Evolutionary conservation across 2,329 filamentous ascomycete genomes (phyloP), one percentile per base, ranked within the genome.

Genomic region (Periconia digitata): DNA sequence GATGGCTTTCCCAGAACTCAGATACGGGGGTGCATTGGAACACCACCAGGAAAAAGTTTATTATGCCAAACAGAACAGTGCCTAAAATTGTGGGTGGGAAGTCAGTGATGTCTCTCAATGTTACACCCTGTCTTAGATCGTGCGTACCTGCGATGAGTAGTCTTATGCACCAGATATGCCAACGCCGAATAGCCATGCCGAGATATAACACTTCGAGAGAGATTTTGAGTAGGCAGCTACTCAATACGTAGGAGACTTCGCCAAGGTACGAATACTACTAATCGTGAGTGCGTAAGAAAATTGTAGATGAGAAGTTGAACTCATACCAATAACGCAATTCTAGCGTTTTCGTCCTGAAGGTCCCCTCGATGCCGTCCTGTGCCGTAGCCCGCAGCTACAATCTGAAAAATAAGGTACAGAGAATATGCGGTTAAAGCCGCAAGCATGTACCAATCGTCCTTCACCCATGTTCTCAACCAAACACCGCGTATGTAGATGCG

Each of bases 201-300:
- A 82, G 73, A 37, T 82, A 73, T 50, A 81, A 80, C n/a, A 80
- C 66, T 5, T 64, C 77, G 43, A 83, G 77, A 1, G 79, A 76
- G 32, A 80, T 70, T 49, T 80, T 81, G 39, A 79, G 71, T 12
- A 76, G 59, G 34, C 74, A 71, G 18, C 73, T 78, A 5, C 74
- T 71, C 46, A 79, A 62, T 7, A 77, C 74, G 59, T 83, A 83
- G 52, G 76, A 75, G n/a, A 79, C 66, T 56, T 82, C 79, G 54
- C 78, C 79, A n/a, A 82, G 72, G 68, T 77, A 83, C 79, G 78
- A 83, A 55, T 67, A 73, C 72, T 74, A 43, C 12, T 8, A 8
- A 24, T 2, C 8, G 55, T 65, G n/a, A 68, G 51, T 10, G 49
- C 10, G 12, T 12, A 15, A 10, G n/a, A 15, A 6, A 13, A 15